Evolutionary conservation across 1,139 yeast genomes (phyloP), one percentile per base, ranked within the genome.

Genomic region (Suhomyces bokatorum): DNA sequence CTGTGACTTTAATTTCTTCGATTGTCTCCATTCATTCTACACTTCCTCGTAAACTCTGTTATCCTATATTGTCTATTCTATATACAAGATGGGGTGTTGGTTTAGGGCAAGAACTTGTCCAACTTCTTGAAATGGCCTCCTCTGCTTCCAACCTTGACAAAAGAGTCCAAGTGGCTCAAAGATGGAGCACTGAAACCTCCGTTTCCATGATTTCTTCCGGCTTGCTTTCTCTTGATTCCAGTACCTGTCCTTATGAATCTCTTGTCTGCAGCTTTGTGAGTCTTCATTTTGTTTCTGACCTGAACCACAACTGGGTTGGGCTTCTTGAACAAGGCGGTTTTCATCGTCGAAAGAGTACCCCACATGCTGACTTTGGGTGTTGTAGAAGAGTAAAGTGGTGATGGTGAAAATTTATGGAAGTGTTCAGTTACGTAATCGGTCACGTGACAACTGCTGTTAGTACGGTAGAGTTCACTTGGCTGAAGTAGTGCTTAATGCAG

Each of bases 131-230:
- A 68, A 55, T 80, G 83, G 27, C 75, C 73, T 6, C 73, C 72
- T 53, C 64, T 70, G 43, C 64, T 60, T 8, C 77, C 76, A 4
- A 90, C 88, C 38, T 72, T 63, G 3, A 80, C 80, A 44, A 81
- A 83, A 5, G 85, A 83, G 44, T 85, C 83, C 59, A 87, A 75
- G 48, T 77, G 83, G 35, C 78, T 75, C 54, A 89, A 68, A 7
- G 83, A 73, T 45, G 82, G 75, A 37, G 80, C 69, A 39, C 91
- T 79, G 84, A 95, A 90, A 22, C 96, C 93, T 4, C 91, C 89
- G 58, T 89, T 90, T 39, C 98, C 97, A 64, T 90, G 98, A 57
- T 87, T 87, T 68, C 96, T 80, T 10, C 96, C 95, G 16, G 95
- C 87, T 56, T 82, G 85, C 47, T 88, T 88, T 59, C 83, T 71